These are phyloP conservation scores for Fraxinus dipetala DNA, from an alignment of 305 asterid species.

Conservation along the genomic window DNA sequence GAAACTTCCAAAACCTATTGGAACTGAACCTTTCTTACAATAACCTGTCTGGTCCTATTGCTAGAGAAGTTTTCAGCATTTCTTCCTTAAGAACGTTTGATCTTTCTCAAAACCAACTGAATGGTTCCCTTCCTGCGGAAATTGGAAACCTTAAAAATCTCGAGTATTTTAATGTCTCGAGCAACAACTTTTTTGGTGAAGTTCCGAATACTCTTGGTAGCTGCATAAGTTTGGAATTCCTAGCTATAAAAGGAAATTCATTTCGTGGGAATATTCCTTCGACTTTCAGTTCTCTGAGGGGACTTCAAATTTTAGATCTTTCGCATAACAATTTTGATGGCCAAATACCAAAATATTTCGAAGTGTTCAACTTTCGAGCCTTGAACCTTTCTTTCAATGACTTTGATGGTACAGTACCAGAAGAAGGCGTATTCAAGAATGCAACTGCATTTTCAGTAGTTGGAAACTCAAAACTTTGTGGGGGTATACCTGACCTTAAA, in stretches of 20 bases:
- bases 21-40: constrained; percentile 18
- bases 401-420: constrained; percentile 25
- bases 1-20: constrained; percentile 14
- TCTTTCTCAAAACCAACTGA: constrained; percentile 24
- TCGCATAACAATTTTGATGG: constrained; percentile 27
- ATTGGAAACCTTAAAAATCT: constrained; percentile 21
- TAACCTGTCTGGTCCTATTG: constrained; percentile 17
- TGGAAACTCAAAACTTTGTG: constrained; percentile 32
- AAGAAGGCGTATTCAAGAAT: constrained; percentile 21
- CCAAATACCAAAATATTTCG: constrained; percentile 24
- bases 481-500: constrained; percentile 27
- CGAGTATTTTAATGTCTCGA: constrained; percentile 22
- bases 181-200: constrained; percentile 23
- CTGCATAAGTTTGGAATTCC: constrained; percentile 19
- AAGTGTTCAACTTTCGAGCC: constrained; percentile 11
- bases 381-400: constrained; percentile 31
- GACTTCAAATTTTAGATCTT: constrained; percentile 24
- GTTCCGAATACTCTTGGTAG: constrained; percentile 26
- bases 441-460: constrained; percentile 13
- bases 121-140: constrained; percentile 28
- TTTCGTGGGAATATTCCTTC: constrained; percentile 27
- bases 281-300: constrained; percentile 16
- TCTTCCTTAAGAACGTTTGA: constrained; percentile 18
- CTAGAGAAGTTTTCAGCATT: constrained; percentile 22
- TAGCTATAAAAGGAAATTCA: constrained; percentile 18